Evolutionary conservation across 164 flowering plant species (phyloP), one percentile per base, ranked within the genome.

Genomic region (grape (Vitis vinifera)): DNA sequence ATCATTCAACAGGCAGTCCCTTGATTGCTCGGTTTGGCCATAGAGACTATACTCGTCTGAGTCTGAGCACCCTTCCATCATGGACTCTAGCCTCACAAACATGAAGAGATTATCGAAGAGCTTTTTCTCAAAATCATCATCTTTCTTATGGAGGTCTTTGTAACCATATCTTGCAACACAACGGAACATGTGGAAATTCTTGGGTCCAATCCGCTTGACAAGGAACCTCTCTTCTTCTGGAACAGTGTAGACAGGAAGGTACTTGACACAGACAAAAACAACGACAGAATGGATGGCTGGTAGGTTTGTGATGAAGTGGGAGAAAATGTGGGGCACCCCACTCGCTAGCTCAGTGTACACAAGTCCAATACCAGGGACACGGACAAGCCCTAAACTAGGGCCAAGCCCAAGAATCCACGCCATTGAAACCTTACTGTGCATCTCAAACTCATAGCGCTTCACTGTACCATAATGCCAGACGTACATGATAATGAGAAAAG

Each of bases 161-260:
- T 96, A 96, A 23, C 99, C 99, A 62, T 91, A 96, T 63, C 99
- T 88, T 3, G 95, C 99, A 4, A 96, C 98, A 67, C 99, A 96
- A 0, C 99, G 86, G 70, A 93, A 96, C 93, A 96, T 96, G 80
- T 89, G 99, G 76, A 89, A 93, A 53, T 79, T 83, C 80, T 89
- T 90, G 4, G 97, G 98, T 51, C 99, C 98, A 4, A 96, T 93
- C 29, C 98, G 88, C 72, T 88, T 93, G 11, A 96, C 93, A 1
- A 96, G 89, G 68, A 86, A 91, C 68, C 99, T 74, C 73, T 95
- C 99, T 1, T 91, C 97, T 71, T 80, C 84, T 0, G 99, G 98
- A 29, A 95, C 99, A 0, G 91, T 93, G 78, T 88, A 89, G 19
- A 96, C 99, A 2, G 99, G 99, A 50, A 96, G 95, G 78, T 92